phyloP scores from a whole-genome alignment of 257 asterid genomes.

The Datura wrightii region DNA sequence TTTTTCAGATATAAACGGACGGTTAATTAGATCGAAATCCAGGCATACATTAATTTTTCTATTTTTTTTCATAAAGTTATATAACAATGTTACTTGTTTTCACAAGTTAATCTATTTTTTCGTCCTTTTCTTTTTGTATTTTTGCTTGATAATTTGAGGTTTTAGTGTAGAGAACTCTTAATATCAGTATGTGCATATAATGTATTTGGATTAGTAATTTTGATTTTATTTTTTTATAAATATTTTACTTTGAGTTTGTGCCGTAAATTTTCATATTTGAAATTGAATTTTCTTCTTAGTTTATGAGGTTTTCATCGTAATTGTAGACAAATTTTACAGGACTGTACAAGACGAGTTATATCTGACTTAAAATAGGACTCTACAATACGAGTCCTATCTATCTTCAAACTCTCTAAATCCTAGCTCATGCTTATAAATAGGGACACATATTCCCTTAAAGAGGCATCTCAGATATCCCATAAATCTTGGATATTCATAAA shows the following conservation, averaged over 20 bases:
- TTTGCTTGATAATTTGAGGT: background rate
- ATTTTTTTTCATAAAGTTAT: background rate
- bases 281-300: background rate
- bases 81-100: background rate
- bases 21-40: background rate
- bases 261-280: background rate
- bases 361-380: no score
- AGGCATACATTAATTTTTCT: background rate
- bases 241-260: background rate
- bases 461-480: no score
- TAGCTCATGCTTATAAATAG: no score
- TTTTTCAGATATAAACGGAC: background rate
- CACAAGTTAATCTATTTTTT: background rate
- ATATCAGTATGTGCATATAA: background rate
- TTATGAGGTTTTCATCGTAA: no score
- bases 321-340: no score
- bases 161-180: background rate
- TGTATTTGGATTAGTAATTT: background rate
- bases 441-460: no score
- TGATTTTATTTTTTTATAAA: background rate
- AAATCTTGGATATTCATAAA: no score
- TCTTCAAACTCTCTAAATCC: no score
- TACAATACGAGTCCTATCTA: no score
- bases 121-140: background rate
- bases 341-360: no score